A percentile compares a stretch with the other conserved stretches of the same genome.
These are phyloP conservation scores for Magnolia officinalis DNA, from an alignment of 164 flowering plant genomes.

Conservation along the genomic window DNA sequence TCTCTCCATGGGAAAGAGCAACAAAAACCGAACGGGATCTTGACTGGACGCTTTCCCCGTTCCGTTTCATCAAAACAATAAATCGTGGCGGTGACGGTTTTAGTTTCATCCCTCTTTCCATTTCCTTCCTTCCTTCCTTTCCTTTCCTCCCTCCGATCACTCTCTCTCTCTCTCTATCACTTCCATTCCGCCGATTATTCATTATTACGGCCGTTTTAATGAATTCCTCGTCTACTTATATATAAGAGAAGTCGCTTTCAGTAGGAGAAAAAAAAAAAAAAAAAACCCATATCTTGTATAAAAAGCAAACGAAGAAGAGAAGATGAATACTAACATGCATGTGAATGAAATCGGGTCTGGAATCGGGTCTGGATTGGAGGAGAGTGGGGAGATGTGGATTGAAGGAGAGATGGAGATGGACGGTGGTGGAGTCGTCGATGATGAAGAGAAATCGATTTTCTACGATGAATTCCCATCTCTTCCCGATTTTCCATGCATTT, in stretches of 20 bases:
- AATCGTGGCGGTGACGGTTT: background rate
- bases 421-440: constrained; percentile 17
- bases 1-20: background rate
- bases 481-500: constrained; percentile 85
- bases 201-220: no score
- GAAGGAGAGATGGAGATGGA: background rate
- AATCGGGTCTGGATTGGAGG: background rate
- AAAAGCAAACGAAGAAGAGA: no score
- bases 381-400: background rate
- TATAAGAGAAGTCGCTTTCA: no score
- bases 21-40: background rate
- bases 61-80: background rate
- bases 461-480: constrained; percentile 62
- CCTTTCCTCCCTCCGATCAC: no score
- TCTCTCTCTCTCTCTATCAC: background rate
- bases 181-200: background rate
- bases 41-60: background rate
- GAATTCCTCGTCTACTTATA: no score
- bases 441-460: constrained; percentile 38
- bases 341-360: background rate
- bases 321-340: no score
- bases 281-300: no score
- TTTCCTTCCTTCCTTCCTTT: background rate
- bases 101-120: background rate
- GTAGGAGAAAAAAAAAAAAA: no score